Evolutionary conservation across 306 rosid species (phyloP).

Genomic region (Cyclanthera cordifolia): DNA sequence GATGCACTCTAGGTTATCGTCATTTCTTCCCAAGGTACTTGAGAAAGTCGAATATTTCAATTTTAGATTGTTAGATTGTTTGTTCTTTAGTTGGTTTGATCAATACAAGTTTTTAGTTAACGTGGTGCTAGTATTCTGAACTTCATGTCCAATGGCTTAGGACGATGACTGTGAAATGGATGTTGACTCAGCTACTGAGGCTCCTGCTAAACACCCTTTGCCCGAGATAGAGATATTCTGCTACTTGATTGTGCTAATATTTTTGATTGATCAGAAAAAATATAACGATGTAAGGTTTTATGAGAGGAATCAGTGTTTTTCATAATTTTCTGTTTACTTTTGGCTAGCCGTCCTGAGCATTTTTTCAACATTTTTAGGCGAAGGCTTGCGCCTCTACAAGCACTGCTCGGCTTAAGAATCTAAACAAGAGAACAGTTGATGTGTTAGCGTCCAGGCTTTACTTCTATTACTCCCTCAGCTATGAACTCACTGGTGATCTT

Average conservation of each 20-base stretch:
- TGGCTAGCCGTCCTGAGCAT: background rate
- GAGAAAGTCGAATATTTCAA: too few relatives aligned
- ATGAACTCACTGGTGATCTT: conserved; percentile 83
- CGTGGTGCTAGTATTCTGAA: background rate
- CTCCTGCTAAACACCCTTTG: conserved; percentile 46
- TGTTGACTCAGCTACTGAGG: conserved; percentile 76
- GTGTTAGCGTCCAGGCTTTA: conserved; percentile 82
- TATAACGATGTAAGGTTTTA: conserved; percentile 52
- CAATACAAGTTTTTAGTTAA: too few relatives aligned
- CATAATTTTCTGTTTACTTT: background rate
- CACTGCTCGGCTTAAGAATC: conserved; percentile 64
- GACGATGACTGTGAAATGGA: conserved; percentile 93
- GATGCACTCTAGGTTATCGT: conserved; percentile 41
- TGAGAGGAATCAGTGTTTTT: background rate
- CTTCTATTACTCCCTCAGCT: conserved; percentile 77
- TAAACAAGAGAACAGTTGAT: conserved; percentile 85
- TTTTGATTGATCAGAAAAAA: conserved; percentile 82
- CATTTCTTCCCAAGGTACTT: conserved; percentile 69
- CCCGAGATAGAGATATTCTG: conserved; percentile 90
- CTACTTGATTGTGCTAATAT: conserved; percentile 67
- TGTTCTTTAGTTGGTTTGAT: too few relatives aligned
- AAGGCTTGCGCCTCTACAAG: conserved; percentile 84
- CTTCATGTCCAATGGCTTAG: conserved; percentile 24
- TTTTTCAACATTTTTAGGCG: conserved; percentile 32
- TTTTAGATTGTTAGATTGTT: too few relatives aligned